Percentiles rank a stretch among this genome's conserved stretches.
Conservation (phyloP, 495 filamentous ascomycete genomes). For the Xylaria bambusicola region DNA sequence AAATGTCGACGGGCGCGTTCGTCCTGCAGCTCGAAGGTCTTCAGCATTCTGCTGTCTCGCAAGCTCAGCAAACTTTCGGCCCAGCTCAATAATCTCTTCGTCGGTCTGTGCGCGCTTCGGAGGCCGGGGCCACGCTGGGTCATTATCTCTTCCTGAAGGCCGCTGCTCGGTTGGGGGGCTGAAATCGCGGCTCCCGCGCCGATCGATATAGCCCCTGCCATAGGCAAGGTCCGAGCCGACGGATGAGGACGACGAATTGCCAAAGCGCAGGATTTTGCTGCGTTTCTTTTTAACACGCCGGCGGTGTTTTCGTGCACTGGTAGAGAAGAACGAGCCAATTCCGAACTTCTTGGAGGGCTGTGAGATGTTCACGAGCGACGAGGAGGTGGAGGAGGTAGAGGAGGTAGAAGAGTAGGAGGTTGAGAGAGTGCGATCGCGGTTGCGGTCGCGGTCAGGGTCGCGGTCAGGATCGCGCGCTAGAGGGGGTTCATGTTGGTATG, state of each 20-base stretch:
- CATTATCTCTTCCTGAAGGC: neutral
- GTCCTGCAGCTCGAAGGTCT: conserved; percentile 45
- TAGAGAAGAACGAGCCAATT: conserved; percentile 46
- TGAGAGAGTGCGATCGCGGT: conserved; percentile 42
- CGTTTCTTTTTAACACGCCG: conserved; percentile 44
- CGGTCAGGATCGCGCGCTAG: conserved; percentile 35
- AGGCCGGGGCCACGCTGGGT: conserved; percentile 19
- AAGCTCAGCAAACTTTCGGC: conserved; percentile 47
- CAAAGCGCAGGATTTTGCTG: conserved; percentile 43
- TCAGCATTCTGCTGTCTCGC: conserved; percentile 45
- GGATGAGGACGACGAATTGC: conserved; percentile 51
- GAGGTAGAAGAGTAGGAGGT: conserved; percentile 44
- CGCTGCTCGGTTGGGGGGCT: conserved; percentile 19
- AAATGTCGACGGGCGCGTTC: conserved; percentile 39
- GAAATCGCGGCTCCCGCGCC: conserved; percentile 32
- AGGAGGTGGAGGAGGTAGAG: conserved; percentile 46
- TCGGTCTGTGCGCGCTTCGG: conserved; percentile 43
- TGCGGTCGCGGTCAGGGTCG: conserved; percentile 33
- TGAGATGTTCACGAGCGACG: conserved; percentile 49
- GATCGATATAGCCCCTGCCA: conserved; percentile 54
- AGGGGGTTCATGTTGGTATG: conserved; percentile 19
- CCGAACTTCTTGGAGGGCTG: conserved; percentile 41
- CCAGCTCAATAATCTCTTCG: conserved; percentile 52
- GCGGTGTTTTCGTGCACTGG: conserved; percentile 30
- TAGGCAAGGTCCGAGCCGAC: conserved; percentile 57